phyloP scores from a whole-genome alignment of 1,139 yeast species.

The Candida tropicalis region DNA sequence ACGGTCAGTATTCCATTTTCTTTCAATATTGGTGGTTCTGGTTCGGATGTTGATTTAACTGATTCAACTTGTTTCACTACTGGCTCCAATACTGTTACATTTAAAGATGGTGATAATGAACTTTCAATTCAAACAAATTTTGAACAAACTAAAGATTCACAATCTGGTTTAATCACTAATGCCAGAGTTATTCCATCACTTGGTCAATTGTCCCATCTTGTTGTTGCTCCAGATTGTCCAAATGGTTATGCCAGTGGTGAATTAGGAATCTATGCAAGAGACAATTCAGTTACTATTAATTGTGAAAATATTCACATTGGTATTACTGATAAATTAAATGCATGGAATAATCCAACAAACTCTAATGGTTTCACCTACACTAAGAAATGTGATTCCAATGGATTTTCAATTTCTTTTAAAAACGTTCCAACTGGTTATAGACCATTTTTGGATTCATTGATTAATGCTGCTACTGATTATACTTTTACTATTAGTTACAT shows the following conservation, averaged over 20 bases:
- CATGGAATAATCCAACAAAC: constrained; percentile 20
- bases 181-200: constrained; percentile 17
- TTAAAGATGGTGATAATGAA: constrained; percentile 22
- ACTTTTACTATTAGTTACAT: not conserved
- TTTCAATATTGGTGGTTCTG: constrained; percentile 27
- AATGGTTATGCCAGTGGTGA: constrained; percentile 70
- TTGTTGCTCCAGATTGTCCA: constrained; percentile 24
- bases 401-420: constrained; percentile 17
- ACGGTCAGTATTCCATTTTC: constrained; percentile 24
- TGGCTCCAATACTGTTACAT: constrained; percentile 28
- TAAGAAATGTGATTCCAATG: constrained; percentile 18
- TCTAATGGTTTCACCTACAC: constrained; percentile 16
- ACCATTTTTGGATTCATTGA: constrained; percentile 18
- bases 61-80: constrained; percentile 20
- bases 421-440: constrained; percentile 32
- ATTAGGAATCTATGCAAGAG: constrained; percentile 86
- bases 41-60: constrained; percentile 18
- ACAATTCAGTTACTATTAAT: constrained; percentile 66
- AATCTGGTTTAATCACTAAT: not conserved
- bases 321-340: constrained; percentile 23
- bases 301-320: constrained; percentile 23
- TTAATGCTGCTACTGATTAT: not conserved
- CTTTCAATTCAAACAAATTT: not conserved
- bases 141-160: constrained; percentile 3
- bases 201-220: constrained; percentile 15